These are phyloP conservation scores for Cucurbita moschata DNA, from an alignment of 306 rosid genomes.

Conservation along the genomic window DNA sequence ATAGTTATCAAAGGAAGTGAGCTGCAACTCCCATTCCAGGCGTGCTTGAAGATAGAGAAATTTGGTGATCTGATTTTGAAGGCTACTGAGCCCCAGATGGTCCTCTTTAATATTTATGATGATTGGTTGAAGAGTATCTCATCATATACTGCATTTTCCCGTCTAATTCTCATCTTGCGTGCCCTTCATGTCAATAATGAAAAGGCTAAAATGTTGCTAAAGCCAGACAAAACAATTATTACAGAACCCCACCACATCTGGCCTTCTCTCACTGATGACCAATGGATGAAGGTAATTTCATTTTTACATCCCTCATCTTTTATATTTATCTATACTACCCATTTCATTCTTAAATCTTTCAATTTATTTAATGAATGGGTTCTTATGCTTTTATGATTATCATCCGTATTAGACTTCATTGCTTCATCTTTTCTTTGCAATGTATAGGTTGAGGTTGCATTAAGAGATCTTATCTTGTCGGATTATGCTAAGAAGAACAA, in stretches of 20 bases:
- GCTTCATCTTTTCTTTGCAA: not conserved
- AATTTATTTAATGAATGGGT: not conserved
- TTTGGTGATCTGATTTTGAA: conserved; percentile 96
- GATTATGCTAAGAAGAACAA: conserved; percentile 99
- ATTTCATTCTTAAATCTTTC: not conserved
- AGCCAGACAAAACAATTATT: conserved; percentile 85
- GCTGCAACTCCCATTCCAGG: conserved; percentile 97
- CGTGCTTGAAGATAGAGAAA: conserved; percentile 94
- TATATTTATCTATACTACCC: not conserved
- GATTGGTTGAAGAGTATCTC: conserved; percentile 99
- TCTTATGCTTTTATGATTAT: not conserved
- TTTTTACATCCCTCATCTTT: not conserved
- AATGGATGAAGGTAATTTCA: conserved; percentile 88
- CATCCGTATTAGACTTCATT: not conserved
- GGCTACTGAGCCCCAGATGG: conserved; percentile 99
- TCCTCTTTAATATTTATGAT: conserved; percentile 94
- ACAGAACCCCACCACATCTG: conserved; percentile 99
- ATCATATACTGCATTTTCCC: conserved; percentile 93
- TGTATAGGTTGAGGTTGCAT: conserved; percentile 91
- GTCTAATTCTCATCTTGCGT: conserved; percentile 83
- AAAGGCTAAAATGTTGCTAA: conserved; percentile 93
- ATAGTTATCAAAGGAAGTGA: conserved; percentile 99
- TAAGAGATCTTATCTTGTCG: conserved; percentile 92
- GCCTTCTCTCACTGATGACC: conserved; percentile 96
- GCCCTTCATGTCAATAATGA: conserved; percentile 97